Evolutionary conservation across 1,284 basidiomycete species (phyloP).

Genomic region (Moesziomyces sp.): DNA sequence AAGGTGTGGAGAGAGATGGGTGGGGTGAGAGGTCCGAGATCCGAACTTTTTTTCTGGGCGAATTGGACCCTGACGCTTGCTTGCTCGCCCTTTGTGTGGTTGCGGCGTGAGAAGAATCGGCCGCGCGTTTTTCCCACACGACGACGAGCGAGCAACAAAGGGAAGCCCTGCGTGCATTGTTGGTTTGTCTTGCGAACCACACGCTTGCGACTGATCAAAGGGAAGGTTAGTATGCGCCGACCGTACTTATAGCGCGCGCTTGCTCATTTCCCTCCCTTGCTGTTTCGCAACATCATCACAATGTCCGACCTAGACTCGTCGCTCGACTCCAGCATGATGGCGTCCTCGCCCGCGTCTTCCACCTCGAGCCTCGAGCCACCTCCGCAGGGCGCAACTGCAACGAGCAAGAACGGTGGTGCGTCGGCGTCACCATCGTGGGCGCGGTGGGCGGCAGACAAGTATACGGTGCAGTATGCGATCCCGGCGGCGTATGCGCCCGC

Average conservation of each 20-base stretch:
- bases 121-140: too few relatives aligned
- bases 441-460: conserved; percentile 25
- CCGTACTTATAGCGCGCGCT: too few relatives aligned
- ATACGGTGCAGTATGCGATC: conserved; percentile 37
- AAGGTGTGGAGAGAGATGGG: neutral
- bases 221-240: too few relatives aligned
- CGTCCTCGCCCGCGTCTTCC: neutral
- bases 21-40: neutral
- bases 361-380: conserved; percentile 13
- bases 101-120: too few relatives aligned
- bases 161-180: too few relatives aligned
- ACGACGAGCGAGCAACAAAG: too few relatives aligned
- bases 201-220: too few relatives aligned
- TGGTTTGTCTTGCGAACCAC: too few relatives aligned
- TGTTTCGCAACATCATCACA: conserved; percentile 6
- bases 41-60: neutral
- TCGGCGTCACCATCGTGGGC: conserved; percentile 11
- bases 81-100: too few relatives aligned
- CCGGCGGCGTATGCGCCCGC: conserved; percentile 50
- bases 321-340: neutral
- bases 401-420: conserved; percentile 5
- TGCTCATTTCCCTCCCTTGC: neutral
- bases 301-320: neutral
- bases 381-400: neutral
- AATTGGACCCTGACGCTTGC: too few relatives aligned